These are phyloP conservation scores for Pleurotus djamor DNA, from an alignment of 768 basidiomycete genomes.

Conservation along the genomic window DNA sequence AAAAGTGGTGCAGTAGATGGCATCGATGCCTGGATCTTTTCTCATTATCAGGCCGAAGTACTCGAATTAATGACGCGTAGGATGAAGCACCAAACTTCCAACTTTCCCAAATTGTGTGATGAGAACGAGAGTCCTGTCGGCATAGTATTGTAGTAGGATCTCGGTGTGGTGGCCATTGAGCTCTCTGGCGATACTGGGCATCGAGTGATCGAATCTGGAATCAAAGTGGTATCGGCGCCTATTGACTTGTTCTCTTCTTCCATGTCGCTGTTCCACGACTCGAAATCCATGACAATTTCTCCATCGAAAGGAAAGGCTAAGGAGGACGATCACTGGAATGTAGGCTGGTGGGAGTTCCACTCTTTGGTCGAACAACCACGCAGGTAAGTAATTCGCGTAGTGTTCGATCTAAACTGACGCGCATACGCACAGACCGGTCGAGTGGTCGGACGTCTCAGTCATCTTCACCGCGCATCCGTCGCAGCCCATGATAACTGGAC, in stretches of 20 bases:
- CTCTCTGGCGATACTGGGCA: constrained; percentile 48
- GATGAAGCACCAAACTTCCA: constrained; percentile 67
- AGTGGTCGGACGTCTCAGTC: constrained; percentile 68
- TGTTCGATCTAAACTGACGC: constrained; percentile 2
- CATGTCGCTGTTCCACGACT: constrained; percentile 14
- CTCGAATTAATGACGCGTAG: neutral
- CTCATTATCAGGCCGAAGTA: neutral
- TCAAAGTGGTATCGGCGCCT: neutral
- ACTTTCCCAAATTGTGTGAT: constrained; percentile 92
- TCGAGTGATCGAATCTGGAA: constrained; percentile 16
- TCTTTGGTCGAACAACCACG: constrained; percentile 56
- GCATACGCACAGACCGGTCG: constrained; percentile 49
- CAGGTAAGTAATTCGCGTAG: constrained; percentile 35
- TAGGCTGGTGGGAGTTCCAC: constrained; percentile 75
- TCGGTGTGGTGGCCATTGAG: constrained; percentile 66
- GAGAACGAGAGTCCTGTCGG: constrained; percentile 81
- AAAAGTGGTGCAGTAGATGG: constrained; percentile 60
- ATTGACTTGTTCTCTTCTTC: neutral
- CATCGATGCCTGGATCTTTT: constrained; percentile 78
- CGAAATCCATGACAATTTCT: constrained; percentile 24
- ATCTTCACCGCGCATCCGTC: constrained; percentile 69
- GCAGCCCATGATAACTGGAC: constrained; percentile 56
- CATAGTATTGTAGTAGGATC: constrained; percentile 73
- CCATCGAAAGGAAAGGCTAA: constrained; percentile 54
- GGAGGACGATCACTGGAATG: constrained; percentile 52